Conservation (phyloP, 257 asterid species). For the Cynanchum wilfordii region DNA sequence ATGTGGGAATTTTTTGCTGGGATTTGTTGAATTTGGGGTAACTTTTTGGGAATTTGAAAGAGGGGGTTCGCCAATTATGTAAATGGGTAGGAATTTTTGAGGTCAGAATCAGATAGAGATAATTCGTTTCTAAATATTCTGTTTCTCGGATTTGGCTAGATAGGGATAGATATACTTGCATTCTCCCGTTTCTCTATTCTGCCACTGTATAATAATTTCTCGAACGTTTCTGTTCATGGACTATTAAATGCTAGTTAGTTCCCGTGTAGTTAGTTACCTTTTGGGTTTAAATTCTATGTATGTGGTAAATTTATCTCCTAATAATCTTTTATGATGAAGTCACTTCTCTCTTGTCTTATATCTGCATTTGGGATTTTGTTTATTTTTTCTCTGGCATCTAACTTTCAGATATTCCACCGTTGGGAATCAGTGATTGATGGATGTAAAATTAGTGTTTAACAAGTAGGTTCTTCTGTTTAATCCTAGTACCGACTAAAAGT, state of each 20-base stretch:
- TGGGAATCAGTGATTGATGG: neutral
- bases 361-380: conserved; percentile 1
- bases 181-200: neutral
- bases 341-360: neutral
- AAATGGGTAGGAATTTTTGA: neutral
- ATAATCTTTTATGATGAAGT: neutral
- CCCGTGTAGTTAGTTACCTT: no score
- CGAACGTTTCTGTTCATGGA: no score
- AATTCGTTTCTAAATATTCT: conserved; percentile 3
- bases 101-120: neutral
- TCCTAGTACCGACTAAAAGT: neutral
- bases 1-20: conserved; percentile 22
- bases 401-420: neutral
- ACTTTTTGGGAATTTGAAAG: conserved; percentile 9
- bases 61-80: neutral
- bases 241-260: neutral
- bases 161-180: neutral
- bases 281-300: neutral
- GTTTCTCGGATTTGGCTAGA: neutral
- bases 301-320: neutral
- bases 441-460: neutral
- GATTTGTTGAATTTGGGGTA: conserved; percentile 23
- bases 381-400: neutral
- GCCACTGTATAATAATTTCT: neutral
- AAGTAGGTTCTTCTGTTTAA: neutral